Base-by-base conservation (phyloP, 306 rosid genomes). In the Echinosophora koreensis region DNA sequence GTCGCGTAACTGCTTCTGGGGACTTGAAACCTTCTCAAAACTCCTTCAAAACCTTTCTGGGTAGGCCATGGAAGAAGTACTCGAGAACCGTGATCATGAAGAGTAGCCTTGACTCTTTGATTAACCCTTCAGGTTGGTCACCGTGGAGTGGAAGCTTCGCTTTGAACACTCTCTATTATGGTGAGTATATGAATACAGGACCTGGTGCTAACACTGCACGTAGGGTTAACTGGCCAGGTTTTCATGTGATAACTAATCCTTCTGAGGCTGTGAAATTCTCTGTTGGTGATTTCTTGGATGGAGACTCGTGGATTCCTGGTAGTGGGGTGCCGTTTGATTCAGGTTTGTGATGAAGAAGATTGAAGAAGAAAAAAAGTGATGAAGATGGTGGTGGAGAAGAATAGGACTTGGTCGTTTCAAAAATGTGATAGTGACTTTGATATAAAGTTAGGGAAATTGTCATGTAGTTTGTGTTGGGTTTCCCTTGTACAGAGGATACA, bases 41-140 rank as follows among this genome's bases (percentile, higher is more conserved):
- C 3, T 72, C 86, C 7, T 44, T 79, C 3, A 77, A 7, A 66
- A 90, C 89, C 1, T 94, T 42, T 34, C 82, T 94, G 0, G 98
- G 97, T 3, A 70, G 98, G 51, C 98, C 98, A 0, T 94, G 97
- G 97, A 8, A 88, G 38, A 13, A 74, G 73, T 92, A 90, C 62
- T 90, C 98, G 1, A 84, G 98, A 67, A 84, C 90, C 5, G 93
- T 94, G 30, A 14, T 94, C 2, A 86, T 94, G 97, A 89, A 88
- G 70, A 86, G 76, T 14, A 14, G 10, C 10, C 9, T 94, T 1
- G 94, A 68, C 8, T 84, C 83, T 41, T 11, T 87, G 65, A 67
- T 94, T 15, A 2, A 65, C 27, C 87, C 92, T 0, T 55, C 63
- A 1, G 98, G 98, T 22, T 94, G 98, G 98, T 37, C 2, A 42